Evolutionary conservation across 1,284 basidiomycete species (phyloP).

Genomic region (Xanthoconium separans): DNA sequence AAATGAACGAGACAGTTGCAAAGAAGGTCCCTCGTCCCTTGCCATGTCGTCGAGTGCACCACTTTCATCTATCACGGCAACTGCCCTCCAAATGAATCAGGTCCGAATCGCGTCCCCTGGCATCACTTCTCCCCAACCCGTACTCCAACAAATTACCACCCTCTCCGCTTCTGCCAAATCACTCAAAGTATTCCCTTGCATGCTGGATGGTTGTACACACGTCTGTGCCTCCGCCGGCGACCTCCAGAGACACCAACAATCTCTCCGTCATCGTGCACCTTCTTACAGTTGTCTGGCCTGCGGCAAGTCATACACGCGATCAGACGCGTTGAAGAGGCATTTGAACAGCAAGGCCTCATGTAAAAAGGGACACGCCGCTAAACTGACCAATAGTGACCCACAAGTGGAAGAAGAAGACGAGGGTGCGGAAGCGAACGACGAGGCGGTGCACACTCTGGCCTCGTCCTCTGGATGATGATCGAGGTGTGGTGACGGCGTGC

Average conservation of each 20-base stretch:
- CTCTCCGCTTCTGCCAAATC: neutral
- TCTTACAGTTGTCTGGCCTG: constrained; percentile 25
- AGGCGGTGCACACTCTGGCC: constrained; percentile 14
- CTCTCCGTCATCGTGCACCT: constrained; percentile 28
- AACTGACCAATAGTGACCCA: neutral
- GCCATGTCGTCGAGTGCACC: constrained; percentile 1
- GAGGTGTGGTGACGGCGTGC: constrained; percentile 22
- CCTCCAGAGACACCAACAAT: constrained; percentile 30
- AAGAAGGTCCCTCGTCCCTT: neutral
- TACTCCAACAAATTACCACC: neutral
- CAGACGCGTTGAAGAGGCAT: constrained; percentile 33
- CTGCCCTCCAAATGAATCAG: constrained; percentile 18
- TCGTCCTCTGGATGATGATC: constrained; percentile 1
- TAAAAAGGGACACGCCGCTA: constrained; percentile 23
- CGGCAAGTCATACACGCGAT: constrained; percentile 30
- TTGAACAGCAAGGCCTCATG: constrained; percentile 30
- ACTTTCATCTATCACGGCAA: constrained; percentile 9
- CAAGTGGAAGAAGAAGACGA: constrained; percentile 11
- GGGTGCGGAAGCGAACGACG: constrained; percentile 14
- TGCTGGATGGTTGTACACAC: constrained; percentile 25
- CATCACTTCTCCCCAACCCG: neutral
- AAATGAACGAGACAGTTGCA: neutral
- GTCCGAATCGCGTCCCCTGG: constrained; percentile 18
- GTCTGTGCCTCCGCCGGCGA: constrained; percentile 30
- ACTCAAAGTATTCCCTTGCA: constrained; percentile 23